Evolutionary conservation across 345 rosid genomes (phyloP), one percentile per base, ranked within the genome.

Genomic region (Pistacia vera): DNA sequence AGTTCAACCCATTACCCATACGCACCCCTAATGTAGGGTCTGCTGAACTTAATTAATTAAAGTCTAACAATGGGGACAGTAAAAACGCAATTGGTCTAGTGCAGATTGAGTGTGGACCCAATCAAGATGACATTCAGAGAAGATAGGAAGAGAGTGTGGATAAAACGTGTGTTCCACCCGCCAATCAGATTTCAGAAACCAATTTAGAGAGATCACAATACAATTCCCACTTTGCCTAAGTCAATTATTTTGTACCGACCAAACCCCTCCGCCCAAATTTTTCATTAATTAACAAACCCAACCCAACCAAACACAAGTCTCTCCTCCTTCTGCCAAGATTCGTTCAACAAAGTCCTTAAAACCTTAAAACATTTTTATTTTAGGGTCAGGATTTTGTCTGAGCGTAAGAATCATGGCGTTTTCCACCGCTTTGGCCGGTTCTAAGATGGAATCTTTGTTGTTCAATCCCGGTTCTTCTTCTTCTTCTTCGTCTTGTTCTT

Each of bases 151-250:
- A 35, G 80, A 84, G 91, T 86, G 90, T 88, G 93, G 95, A 91
- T 86, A 88, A 86, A 87, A 83, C 87, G 91, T 84, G 88, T 8
- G 8, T 59, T 66, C 76, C 86, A 81, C 68, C 84, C 76, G 82
- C 93, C 93, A 91, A 91, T 91, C 86, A 89, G 80, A 89, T 46
- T 71, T 18, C 78, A 76, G 71, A 66, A 79, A 81, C 35, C 81
- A 51, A 58, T 33, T 66, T 74, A 9, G 22, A 35, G 62, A 63
- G 51, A 73, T 49, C 70, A 9, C 33, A 18, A 33, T 25, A 1
- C 60, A 49, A 49, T 4, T 16, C 35, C 51, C 61, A 4, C 4
- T 63, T 49, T 7, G 58, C 28, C 2, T 5, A 52, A 68, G 81
- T 78, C 80, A 82, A 73, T 56, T 28, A 16, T 80, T 79, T 70